Conservation (phyloP, 2,329 filamentous ascomycete species). For the Plectosphaerella sp. region DNA sequence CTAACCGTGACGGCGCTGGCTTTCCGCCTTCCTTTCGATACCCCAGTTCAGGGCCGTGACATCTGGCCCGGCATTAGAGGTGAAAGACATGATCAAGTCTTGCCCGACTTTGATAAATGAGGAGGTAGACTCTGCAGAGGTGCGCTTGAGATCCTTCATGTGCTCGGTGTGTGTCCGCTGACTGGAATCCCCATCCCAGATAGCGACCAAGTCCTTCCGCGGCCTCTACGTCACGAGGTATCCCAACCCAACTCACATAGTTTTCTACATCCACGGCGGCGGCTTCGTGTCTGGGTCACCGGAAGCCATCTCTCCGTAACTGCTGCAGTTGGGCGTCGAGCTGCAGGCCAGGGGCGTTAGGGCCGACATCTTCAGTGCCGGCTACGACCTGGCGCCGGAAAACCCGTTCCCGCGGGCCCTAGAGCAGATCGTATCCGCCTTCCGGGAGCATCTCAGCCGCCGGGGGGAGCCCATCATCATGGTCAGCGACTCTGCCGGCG, state of each 20-base stretch:
- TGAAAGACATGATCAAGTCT: not conserved
- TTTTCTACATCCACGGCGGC: not conserved
- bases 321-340: not conserved
- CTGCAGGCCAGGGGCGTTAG: not conserved
- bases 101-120: not conserved
- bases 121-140: not conserved
- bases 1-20: not conserved
- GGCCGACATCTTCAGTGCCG: not conserved
- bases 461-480: not conserved
- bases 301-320: not conserved
- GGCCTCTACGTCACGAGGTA: not conserved
- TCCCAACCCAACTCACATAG: not conserved
- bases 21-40: not conserved
- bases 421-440: not conserved
- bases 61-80: not conserved
- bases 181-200: not conserved
- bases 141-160: not conserved
- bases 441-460: not conserved
- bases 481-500: slow-evolving; percentile 27
- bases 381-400: not conserved
- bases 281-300: not conserved
- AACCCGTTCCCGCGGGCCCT: not conserved
- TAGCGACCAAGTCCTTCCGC: not conserved
- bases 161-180: not conserved
- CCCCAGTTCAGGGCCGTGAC: not conserved